Conservation (phyloP, 176 grass and related monocot genomes). For the barley (Hordeum vulgare) region DNA sequence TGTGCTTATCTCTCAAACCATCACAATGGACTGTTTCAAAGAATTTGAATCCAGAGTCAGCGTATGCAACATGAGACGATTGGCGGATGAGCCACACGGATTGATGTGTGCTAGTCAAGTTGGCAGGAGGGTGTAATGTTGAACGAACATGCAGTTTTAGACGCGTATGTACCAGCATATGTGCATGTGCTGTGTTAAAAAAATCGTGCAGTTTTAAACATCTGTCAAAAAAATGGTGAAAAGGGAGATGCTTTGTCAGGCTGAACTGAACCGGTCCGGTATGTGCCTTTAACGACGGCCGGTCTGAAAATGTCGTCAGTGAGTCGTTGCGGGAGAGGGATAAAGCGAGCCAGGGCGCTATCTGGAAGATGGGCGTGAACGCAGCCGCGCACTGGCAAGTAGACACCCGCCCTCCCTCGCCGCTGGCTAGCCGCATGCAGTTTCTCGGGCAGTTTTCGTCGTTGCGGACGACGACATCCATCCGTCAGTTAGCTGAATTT, state of each 20-base stretch:
- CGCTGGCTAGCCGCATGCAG: no score
- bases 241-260: not conserved
- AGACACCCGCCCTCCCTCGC: no score
- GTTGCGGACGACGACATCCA: not conserved
- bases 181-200: no score
- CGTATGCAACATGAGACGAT: not conserved
- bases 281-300: not conserved
- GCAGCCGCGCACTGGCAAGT: no score
- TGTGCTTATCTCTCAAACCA: not conserved
- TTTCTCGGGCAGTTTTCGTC: not conserved
- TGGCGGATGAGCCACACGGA: not conserved
- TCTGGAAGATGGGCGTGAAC: no score
- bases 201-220: no score
- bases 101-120: not conserved
- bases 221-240: no score
- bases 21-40: not conserved
- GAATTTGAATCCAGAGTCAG: not conserved
- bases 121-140: no score
- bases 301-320: not conserved
- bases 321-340: not conserved
- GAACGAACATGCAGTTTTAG: no score
- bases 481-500: not conserved
- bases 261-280: not conserved
- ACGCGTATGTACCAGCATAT: no score
- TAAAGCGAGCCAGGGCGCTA: not conserved